Base-by-base conservation (phyloP, 163 green algal genomes). In the Scenedesmus sp. region DNA sequence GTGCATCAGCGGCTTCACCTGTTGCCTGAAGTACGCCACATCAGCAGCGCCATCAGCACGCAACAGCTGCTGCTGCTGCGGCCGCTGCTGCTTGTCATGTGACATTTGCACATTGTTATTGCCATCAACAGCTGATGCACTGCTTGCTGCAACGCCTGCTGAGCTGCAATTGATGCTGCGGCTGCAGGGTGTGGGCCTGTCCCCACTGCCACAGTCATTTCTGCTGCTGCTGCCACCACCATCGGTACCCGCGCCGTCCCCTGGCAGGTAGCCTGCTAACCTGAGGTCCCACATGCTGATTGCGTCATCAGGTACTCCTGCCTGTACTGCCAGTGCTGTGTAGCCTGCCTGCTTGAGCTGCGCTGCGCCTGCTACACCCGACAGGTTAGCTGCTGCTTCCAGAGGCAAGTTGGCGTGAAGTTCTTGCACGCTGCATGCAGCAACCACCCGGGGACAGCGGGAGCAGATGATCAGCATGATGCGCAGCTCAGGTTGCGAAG, bases 11-110 rank as follows among this genome's bases (percentile, higher is more conserved):
- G 76, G 51, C 49, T 87, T 86, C 16, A 91, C 37, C 76, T 79
- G 68, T 15, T 91, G 86, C 76, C 86, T 78, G 76, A 91, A 91
- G 37, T 86, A 91, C 42, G 86, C 49, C 20, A 91, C 73, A 81
- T 91, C 86, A 30, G 76, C 46, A 24, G 78, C 53, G 5, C 13
- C 73, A 42, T 68, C 79, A 43, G 44, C 73, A 44, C 49, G 33
- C 51, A 46, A 20, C 37, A 24, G 22, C 82, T 79, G 82, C 82
- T 79, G 82, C 82, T 72, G 46, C 33, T 73, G 46, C 43, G n/a
- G 37, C 56, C 80, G 82, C 82, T 80, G 51, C 42, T 44, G 30
- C 49, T 84, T 37, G 30, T 18, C 30, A 20, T 20, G 13, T 49
- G 43, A 22, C 37, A 18, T n/a, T 44, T 15, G 7, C 0, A 3